phyloP scores from a whole-genome alignment of 2,329 filamentous ascomycete species.

The Botrytis squamosa region DNA sequence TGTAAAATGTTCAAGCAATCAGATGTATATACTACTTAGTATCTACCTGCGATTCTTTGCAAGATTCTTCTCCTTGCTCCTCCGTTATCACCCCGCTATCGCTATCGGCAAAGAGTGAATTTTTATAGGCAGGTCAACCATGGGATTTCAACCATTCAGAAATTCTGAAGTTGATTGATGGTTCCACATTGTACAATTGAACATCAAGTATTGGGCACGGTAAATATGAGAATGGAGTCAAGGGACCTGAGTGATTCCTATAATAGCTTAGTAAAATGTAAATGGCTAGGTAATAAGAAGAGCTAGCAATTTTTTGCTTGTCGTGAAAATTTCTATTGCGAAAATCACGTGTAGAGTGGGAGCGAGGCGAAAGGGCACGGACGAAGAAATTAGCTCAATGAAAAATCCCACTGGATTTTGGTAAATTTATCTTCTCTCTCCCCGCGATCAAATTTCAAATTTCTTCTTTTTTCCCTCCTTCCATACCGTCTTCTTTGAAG shows the following conservation, averaged over 20 bases:
- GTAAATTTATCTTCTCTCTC: slow-evolving; percentile 19
- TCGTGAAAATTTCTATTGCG: neutral
- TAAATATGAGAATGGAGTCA: neutral
- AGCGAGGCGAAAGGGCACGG: slow-evolving; percentile 17
- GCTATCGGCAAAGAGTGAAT: slow-evolving; percentile 4
- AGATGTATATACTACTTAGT: neutral
- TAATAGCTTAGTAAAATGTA: neutral
- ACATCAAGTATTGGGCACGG: neutral
- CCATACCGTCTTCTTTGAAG: slow-evolving; percentile 22
- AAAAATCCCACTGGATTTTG: slow-evolving; percentile 19
- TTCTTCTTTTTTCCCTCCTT: slow-evolving; percentile 16
- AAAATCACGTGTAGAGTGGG: neutral
- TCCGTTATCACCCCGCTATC: slow-evolving; percentile 14
- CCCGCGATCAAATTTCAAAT: slow-evolving; percentile 22
- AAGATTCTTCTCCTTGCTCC: neutral
- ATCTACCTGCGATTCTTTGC: neutral
- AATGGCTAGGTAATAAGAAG: neutral
- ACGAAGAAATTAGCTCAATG: slow-evolving; percentile 10
- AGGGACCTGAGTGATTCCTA: neutral
- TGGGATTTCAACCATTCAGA: neutral
- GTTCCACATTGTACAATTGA: slow-evolving; percentile 4
- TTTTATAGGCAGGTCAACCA: neutral
- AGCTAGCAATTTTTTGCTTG: slow-evolving; percentile 5
- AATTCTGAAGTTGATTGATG: neutral
- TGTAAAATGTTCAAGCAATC: neutral